Evolutionary conservation across 345 rosid species (phyloP).

Genomic region (Gossypium herbaceum): DNA sequence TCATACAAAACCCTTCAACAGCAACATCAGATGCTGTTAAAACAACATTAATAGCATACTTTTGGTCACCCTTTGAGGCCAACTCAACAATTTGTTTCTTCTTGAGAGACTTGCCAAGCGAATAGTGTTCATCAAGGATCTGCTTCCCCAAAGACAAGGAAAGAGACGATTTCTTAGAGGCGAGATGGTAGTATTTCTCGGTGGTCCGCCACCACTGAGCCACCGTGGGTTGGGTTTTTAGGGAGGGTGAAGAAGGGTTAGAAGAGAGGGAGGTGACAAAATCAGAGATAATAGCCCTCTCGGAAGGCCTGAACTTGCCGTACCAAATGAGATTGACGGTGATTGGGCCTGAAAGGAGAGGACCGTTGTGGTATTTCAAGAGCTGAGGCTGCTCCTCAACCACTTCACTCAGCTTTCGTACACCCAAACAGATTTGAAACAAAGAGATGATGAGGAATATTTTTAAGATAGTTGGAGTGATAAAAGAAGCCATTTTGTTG

Average conservation of each 20-base stretch:
- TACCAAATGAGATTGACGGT: conserved; percentile 76
- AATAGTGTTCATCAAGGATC: conserved; percentile 43
- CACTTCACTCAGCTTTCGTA: conserved; percentile 40
- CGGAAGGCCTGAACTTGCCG: conserved; percentile 73
- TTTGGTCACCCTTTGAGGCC: conserved; percentile 53
- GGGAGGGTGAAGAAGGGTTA: conserved; percentile 17
- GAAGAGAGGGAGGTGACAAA: conserved; percentile 56
- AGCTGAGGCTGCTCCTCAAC: conserved; percentile 43
- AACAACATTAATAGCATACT: conserved; percentile 44
- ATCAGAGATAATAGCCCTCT: conserved; percentile 64
- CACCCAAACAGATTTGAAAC: conserved; percentile 40
- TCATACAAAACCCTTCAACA: conserved; percentile 54
- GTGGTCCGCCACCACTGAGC: conserved; percentile 69
- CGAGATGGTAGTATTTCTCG: conserved; percentile 56
- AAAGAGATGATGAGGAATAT: conserved; percentile 29
- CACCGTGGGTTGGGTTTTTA: conserved; percentile 46
- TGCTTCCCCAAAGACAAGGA: conserved; percentile 48
- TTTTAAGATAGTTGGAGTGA: conserved; percentile 20
- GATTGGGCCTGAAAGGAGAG: conserved; percentile 74
- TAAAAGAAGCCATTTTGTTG: conserved; percentile 39
- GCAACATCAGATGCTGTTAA: conserved; percentile 51
- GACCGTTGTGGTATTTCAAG: conserved; percentile 67
- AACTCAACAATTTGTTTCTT: conserved; percentile 38
- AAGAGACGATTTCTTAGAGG: conserved; percentile 27
- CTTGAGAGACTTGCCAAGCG: conserved; percentile 60